Base-by-base conservation (phyloP, 306 rosid genomes). In the Lotus japonicus region DNA sequence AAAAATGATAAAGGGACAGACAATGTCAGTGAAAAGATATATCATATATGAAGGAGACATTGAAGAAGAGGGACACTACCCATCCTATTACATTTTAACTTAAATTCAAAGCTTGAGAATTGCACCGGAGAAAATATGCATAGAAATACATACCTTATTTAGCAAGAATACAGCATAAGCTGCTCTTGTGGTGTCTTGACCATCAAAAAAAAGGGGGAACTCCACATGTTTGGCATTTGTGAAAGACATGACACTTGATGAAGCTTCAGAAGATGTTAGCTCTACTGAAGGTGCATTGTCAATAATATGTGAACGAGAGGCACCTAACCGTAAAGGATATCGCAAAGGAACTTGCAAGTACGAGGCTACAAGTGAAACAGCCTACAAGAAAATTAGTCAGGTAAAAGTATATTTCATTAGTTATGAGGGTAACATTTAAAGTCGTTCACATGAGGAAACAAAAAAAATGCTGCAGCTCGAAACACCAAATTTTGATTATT, bases 101-200 rank as follows among this genome's bases (percentile, higher is more conserved):
- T n/a, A n/a, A n/a, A n/a, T n/a, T n/a, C n/a, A n/a, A n/a, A n/a
- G n/a, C n/a, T n/a, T n/a, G n/a, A n/a, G n/a, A n/a, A n/a, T n/a
- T n/a, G n/a, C n/a, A n/a, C n/a, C n/a, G n/a, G n/a, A n/a, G n/a
- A n/a, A n/a, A 54, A 35, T 18, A 52, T 12, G 41, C 52, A n/a
- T 46, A 51, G 68, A 68, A 23, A 61, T 58, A 56, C 45, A 58
- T 70, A 94, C 99, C 97, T 95, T 95, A 78, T 91, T 94, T 71
- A 95, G 67, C 59, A 95, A 85, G 85, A 95, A 95, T 56, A 90
- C 88, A 18, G 96, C 99, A 74, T 95, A 95, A 71, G 92, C 96
- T 7, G 96, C 95, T 78, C 88, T 90, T 23, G 97, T 90, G 57
- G 95, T 95, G 83, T 95, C 99, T 77, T 90, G 97, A 54, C 97